These are phyloP conservation scores for Polytrichum formosum DNA, from an alignment of 225 moss, liverwort and hornwort genomes.

Conservation along the genomic window DNA sequence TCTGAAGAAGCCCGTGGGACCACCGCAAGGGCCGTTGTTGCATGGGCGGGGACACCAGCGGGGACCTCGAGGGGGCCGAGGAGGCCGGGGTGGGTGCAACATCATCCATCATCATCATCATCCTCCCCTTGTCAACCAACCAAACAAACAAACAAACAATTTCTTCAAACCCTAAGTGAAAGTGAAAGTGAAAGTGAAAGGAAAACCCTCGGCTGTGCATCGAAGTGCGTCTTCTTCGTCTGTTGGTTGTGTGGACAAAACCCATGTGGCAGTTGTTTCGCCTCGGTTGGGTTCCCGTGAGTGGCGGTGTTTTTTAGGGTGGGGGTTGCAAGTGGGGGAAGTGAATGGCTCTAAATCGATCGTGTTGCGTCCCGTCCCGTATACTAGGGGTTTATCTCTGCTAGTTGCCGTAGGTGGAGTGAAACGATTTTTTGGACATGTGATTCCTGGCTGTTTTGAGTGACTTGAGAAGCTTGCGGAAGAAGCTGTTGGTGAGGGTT, in stretches of 20 bases:
- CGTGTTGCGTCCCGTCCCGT: too few relatives aligned
- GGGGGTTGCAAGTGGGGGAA: constrained; percentile 1
- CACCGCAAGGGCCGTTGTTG: constrained; percentile 49
- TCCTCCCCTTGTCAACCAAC: constrained; percentile 8
- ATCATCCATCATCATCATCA: not conserved
- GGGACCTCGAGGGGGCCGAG: constrained; percentile 51
- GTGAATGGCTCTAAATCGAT: not conserved
- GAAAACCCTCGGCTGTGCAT: too few relatives aligned
- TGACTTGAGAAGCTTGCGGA: not conserved
- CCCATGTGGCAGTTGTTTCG: not conserved
- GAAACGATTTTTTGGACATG: not conserved
- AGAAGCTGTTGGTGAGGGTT: not conserved
- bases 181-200: too few relatives aligned
- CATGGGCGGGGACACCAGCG: constrained; percentile 55
- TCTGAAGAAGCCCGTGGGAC: constrained; percentile 59
- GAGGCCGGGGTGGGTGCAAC: constrained; percentile 37
- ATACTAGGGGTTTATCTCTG: not conserved
- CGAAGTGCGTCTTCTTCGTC: too few relatives aligned
- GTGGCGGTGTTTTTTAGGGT: not conserved
- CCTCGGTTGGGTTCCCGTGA: constrained; percentile 1
- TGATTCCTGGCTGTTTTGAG: not conserved
- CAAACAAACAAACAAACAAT: not conserved
- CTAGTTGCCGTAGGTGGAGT: constrained; percentile 2
- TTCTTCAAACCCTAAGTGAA: too few relatives aligned
- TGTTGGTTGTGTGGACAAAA: too few relatives aligned